Conservation (phyloP, 2,329 filamentous ascomycete genomes). For the Geosmithia morbida region DNA sequence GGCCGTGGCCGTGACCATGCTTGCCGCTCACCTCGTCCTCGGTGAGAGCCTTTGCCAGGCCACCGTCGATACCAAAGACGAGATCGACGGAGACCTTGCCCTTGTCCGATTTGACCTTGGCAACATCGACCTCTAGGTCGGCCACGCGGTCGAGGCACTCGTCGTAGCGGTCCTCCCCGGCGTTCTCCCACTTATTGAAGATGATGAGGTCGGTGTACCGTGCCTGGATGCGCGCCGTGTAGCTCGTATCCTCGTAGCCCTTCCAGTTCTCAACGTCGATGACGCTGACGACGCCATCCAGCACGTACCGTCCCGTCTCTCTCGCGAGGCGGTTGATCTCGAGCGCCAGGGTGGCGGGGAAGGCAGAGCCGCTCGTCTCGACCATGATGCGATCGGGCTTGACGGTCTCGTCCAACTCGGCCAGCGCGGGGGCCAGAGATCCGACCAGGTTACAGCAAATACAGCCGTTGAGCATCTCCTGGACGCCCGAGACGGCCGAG, state of each 20-base stretch:
- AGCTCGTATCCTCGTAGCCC: constrained; percentile 82
- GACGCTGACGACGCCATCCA: constrained; percentile 81
- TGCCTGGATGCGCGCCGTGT: constrained; percentile 79
- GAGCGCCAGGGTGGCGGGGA: constrained; percentile 79
- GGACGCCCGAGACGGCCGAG: constrained; percentile 73
- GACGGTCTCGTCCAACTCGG: constrained; percentile 47
- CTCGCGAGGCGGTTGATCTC: constrained; percentile 69
- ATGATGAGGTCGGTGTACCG: constrained; percentile 82
- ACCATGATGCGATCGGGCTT: constrained; percentile 77
- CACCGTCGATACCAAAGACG: constrained; percentile 78
- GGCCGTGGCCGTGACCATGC: constrained; percentile 9
- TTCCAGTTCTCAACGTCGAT: constrained; percentile 93
- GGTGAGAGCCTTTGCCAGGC: constrained; percentile 45
- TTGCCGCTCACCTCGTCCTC: constrained; percentile 19
- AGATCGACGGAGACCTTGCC: constrained; percentile 68
- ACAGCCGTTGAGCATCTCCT: constrained; percentile 89
- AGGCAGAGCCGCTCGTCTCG: constrained; percentile 81
- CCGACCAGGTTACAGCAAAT: constrained; percentile 99
- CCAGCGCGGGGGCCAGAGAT: constrained; percentile 67
- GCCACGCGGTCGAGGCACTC: constrained; percentile 65
- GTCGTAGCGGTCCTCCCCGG: constrained; percentile 61
- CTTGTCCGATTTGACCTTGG: constrained; percentile 73
- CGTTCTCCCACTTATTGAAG: constrained; percentile 83
- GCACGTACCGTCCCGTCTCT: constrained; percentile 53
- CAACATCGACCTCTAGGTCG: constrained; percentile 65